Conservation (phyloP, 306 rosid species). For the Malus sylvestris region DNA sequence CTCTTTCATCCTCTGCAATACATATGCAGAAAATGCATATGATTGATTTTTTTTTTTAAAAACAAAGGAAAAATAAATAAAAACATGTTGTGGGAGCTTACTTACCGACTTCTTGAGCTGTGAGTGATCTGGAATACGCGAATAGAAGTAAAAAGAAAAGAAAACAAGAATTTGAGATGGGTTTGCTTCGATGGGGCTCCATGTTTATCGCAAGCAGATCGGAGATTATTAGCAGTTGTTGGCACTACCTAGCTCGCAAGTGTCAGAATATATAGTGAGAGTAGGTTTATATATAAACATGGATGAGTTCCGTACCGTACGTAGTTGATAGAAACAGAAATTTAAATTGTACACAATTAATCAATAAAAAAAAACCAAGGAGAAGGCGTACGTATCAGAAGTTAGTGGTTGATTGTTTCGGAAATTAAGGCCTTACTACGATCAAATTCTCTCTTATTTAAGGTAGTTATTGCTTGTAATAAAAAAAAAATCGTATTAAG, state of each 20-base stretch:
- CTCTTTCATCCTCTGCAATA: constrained; percentile 24
- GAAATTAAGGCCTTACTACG: no score
- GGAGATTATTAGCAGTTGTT: neutral
- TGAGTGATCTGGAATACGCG: neutral
- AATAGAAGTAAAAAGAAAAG: neutral
- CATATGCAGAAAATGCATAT: no score
- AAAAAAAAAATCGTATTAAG: no score
- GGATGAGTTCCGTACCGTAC: neutral
- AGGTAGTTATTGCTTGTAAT: no score
- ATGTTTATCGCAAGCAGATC: neutral
- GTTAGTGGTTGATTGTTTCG: no score
- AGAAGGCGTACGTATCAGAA: no score
- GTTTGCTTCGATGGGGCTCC: neutral
- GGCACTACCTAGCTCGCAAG: no score
- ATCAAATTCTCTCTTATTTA: no score
- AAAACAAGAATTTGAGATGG: neutral
- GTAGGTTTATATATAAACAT: neutral
- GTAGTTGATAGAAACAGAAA: neutral
- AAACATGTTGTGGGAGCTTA: neutral
- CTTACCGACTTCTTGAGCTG: neutral
- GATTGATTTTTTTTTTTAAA: neutral
- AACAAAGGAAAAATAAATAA: neutral
- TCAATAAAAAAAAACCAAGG: neutral
- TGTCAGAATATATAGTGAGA: neutral
- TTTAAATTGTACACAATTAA: neutral